These are phyloP conservation scores for Pulicaria dysenterica DNA, from an alignment of 129 eudicot species.

Conservation along the genomic window DNA sequence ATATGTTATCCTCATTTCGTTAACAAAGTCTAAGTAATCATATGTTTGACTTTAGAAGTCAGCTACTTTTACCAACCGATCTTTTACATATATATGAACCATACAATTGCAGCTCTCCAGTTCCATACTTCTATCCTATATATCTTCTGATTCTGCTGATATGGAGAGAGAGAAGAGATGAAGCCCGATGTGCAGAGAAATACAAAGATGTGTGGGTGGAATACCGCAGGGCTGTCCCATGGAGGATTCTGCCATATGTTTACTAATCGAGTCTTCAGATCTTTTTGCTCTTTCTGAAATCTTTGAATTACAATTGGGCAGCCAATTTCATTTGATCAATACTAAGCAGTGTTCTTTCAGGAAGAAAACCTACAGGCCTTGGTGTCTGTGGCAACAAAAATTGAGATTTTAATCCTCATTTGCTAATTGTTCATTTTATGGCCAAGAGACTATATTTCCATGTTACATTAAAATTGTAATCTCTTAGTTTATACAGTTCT, in stretches of 20 bases:
- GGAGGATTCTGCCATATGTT: constrained; percentile 91
- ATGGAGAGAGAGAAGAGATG: constrained; percentile 99
- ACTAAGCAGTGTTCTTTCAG: neutral
- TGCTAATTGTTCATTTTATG: too few relatives aligned
- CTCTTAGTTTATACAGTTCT: too few relatives aligned
- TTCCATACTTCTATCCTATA: constrained; percentile 89
- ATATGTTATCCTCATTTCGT: neutral
- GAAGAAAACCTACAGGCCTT: neutral
- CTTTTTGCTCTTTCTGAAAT: neutral
- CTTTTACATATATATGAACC: neutral
- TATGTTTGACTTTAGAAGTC: constrained; percentile 19
- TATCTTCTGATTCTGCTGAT: constrained; percentile 86
- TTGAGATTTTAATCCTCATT: too few relatives aligned
- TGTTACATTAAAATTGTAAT: too few relatives aligned
- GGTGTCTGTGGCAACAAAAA: neutral
- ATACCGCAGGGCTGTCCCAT: constrained; percentile 73
- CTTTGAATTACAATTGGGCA: neutral
- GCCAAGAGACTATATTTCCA: too few relatives aligned
- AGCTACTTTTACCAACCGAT: neutral
- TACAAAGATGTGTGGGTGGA: constrained; percentile 92
- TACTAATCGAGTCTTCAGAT: constrained; percentile 34
- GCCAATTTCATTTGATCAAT: neutral
- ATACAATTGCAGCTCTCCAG: constrained; percentile 72
- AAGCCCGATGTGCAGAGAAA: constrained; percentile 96
- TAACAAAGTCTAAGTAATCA: neutral